Conservation (phyloP, 2,329 filamentous ascomycete species). For the Passalora sequoiae region DNA sequence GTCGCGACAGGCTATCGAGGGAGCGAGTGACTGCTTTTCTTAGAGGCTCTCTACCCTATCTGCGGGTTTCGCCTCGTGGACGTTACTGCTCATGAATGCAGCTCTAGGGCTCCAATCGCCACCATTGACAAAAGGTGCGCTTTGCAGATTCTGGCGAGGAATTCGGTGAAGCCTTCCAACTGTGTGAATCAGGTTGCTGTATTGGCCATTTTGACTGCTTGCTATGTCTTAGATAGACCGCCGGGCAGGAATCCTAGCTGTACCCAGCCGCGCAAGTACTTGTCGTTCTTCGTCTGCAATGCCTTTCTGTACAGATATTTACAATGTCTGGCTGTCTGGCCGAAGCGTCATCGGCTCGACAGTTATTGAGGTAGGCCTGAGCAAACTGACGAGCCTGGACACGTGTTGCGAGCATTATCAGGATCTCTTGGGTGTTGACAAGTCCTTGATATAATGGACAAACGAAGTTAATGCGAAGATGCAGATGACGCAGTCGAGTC, state of each 20-base stretch:
- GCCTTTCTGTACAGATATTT: conserved; percentile 36
- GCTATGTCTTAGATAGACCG: too few species aligned
- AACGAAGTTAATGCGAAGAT: background rate
- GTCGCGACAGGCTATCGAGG: too few species aligned
- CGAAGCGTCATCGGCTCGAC: conserved; percentile 25
- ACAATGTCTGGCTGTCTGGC: conserved; percentile 35
- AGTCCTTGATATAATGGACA: too few species aligned
- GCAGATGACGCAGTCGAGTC: background rate
- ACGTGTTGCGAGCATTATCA: conserved; percentile 17
- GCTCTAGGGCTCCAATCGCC: conserved; percentile 27
- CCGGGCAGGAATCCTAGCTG: too few species aligned
- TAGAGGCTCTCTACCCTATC: too few species aligned
- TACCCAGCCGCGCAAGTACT: conserved; percentile 40
- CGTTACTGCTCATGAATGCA: too few species aligned
- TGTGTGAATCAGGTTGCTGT: too few species aligned
- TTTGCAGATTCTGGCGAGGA: conserved; percentile 40
- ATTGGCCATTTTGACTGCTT: too few species aligned
- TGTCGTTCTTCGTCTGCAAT: conserved; percentile 38
- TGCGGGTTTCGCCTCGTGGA: too few species aligned
- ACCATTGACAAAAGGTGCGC: conserved; percentile 39
- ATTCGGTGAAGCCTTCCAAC: too few species aligned
- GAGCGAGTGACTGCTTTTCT: too few species aligned
- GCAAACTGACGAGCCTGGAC: conserved; percentile 33
- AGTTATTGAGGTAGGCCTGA: conserved; percentile 33
- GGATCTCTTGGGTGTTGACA: conserved; percentile 9